These are phyloP conservation scores for Acacia crassicarpa DNA, from an alignment of 306 rosid genomes.

Conservation along the genomic window DNA sequence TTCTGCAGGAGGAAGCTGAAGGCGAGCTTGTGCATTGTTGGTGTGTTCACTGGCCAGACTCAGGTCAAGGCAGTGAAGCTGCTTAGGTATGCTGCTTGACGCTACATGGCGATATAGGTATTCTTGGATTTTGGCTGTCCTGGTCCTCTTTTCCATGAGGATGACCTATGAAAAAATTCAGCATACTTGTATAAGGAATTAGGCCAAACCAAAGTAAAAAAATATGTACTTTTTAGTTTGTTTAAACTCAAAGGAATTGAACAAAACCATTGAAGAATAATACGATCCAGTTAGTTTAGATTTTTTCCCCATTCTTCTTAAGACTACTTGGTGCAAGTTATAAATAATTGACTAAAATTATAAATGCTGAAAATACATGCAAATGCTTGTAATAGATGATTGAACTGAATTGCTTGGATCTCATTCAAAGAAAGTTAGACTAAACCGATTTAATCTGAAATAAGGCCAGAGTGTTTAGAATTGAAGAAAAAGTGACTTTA, in stretches of 20 bases:
- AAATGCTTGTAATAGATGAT: not conserved
- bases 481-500: too few relatives aligned
- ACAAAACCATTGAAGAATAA: not conserved
- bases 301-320: not conserved
- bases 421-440: not conserved
- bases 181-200: not conserved
- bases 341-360: not conserved
- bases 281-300: not conserved
- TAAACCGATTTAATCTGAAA: not conserved
- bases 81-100: constrained; percentile 98
- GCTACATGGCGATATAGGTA: constrained; percentile 95
- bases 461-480: not conserved
- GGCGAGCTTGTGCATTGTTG: constrained; percentile 92
- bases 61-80: constrained; percentile 90
- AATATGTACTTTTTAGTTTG: not conserved
- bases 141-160: constrained; percentile 76
- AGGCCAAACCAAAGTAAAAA: not conserved
- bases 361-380: not conserved
- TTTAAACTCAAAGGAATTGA: not conserved
- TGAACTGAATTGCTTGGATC: not conserved
- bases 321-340: not conserved
- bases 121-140: constrained; percentile 89
- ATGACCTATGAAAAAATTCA: constrained; percentile 45
- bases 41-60: constrained; percentile 89
- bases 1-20: constrained; percentile 92